phyloP scores from a whole-genome alignment of 1,284 basidiomycete species.

The Ganoderma multipileum region DNA sequence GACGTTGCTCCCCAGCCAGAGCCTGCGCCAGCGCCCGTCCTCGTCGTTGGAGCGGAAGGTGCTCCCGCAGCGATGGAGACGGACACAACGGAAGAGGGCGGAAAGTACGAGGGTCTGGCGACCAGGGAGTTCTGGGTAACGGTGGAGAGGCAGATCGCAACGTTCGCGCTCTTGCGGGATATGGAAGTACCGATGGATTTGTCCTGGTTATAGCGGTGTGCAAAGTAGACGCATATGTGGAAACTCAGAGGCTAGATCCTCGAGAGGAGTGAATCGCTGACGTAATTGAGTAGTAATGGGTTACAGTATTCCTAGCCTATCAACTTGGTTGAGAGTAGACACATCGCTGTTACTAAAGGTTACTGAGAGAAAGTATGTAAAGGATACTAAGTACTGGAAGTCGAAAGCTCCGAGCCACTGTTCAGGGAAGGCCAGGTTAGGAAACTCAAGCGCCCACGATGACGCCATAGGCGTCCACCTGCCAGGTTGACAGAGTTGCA shows the following conservation, averaged over 20 bases:
- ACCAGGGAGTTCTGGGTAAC: constrained; percentile 15
- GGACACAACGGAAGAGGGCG: neutral
- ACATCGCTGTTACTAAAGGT: too few relatives aligned
- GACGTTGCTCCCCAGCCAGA: neutral
- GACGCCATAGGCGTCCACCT: neutral
- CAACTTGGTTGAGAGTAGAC: too few relatives aligned
- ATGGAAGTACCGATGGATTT: neutral
- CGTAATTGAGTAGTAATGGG: too few relatives aligned
- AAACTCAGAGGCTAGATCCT: too few relatives aligned
- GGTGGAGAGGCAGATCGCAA: constrained; percentile 23
- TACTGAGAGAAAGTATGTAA: too few relatives aligned
- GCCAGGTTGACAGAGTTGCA: too few relatives aligned
- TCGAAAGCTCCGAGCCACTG: too few relatives aligned
- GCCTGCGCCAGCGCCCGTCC: neutral
- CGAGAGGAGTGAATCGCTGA: too few relatives aligned
- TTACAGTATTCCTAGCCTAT: too few relatives aligned
- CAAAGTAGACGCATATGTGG: too few relatives aligned
- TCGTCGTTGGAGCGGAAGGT: neutral
- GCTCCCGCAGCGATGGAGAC: neutral
- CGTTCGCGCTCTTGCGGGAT: constrained; percentile 11
- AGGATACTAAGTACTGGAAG: too few relatives aligned
- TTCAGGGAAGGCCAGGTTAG: neutral
- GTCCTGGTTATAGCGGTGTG: neutral
- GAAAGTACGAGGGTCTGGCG: constrained; percentile 2
- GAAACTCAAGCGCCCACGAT: neutral